A percentile compares a stretch with the other conserved stretches of the same genome.
Evolutionary conservation across 2,329 filamentous ascomycete genomes (phyloP).

Genomic region (Leptographium wingfieldii): DNA sequence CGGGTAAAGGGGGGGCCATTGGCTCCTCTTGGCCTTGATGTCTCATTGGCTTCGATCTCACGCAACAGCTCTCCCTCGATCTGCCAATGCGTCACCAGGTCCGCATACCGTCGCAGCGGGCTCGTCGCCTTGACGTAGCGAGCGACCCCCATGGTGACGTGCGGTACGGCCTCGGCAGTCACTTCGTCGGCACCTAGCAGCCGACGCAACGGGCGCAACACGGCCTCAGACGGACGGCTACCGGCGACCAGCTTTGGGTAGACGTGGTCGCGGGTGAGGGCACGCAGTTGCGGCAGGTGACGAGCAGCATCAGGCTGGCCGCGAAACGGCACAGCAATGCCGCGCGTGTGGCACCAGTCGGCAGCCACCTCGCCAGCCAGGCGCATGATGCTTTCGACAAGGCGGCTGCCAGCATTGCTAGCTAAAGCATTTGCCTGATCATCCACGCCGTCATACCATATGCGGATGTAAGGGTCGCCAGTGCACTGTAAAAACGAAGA

Average conservation of each 20-base stretch:
- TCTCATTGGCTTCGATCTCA: constrained; percentile 20
- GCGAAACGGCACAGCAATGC: constrained; percentile 48
- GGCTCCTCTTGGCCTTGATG: not conserved
- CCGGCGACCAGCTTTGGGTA: constrained; percentile 26
- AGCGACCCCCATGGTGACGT: constrained; percentile 44
- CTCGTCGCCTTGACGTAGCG: constrained; percentile 53
- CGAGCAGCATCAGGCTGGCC: constrained; percentile 29
- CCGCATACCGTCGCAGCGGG: constrained; percentile 51
- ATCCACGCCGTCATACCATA: constrained; percentile 18
- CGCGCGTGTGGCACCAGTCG: constrained; percentile 43
- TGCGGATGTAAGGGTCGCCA: constrained; percentile 39
- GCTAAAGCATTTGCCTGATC: not conserved
- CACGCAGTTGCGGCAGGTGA: constrained; percentile 24
- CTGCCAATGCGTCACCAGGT: constrained; percentile 55
- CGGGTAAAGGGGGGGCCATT: constrained; percentile 27
- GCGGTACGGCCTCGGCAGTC: constrained; percentile 37
- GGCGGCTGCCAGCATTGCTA: constrained; percentile 16
- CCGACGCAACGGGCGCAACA: constrained; percentile 20
- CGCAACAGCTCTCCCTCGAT: constrained; percentile 44
- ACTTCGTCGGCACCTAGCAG: constrained; percentile 39
- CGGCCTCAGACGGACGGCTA: constrained; percentile 17
- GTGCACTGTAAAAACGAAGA: constrained; percentile 20
- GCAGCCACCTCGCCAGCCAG: constrained; percentile 50
- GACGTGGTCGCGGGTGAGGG: constrained; percentile 25
- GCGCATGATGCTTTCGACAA: constrained; percentile 43